These are phyloP conservation scores for Parascedosporium putredinis DNA, from an alignment of 2,329 filamentous ascomycete genomes.

Conservation along the genomic window DNA sequence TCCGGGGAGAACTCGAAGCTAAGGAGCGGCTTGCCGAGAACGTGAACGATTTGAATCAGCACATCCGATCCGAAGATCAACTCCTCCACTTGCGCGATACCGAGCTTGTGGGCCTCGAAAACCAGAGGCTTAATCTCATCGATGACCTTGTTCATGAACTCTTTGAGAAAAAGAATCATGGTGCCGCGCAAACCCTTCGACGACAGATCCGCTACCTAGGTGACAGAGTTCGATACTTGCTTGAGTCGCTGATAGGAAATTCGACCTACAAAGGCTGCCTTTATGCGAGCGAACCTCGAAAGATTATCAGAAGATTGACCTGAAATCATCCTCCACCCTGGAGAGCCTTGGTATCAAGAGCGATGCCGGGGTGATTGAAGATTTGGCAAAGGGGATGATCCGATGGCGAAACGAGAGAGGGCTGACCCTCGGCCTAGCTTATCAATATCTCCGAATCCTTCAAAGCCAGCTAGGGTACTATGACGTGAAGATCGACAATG, in stretches of 20 bases:
- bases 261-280: not conserved
- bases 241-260: not conserved
- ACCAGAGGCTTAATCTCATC: too few species aligned
- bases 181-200: too few species aligned
- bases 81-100: not conserved
- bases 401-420: not conserved
- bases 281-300: not conserved
- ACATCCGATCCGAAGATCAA: not conserved
- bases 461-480: not conserved
- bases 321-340: too few species aligned
- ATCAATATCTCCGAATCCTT: not conserved
- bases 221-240: too few species aligned
- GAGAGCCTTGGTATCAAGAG: not conserved
- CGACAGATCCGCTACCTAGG: too few species aligned
- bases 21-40: not conserved
- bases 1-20: not conserved
- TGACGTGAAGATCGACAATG: not conserved
- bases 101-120: not conserved
- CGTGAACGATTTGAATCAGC: not conserved
- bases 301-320: too few species aligned
- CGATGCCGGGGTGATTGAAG: not conserved
- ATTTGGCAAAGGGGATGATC: not conserved
- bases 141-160: too few species aligned
- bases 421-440: not conserved
- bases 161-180: too few species aligned